Evolutionary conservation across 352 stramenopile species (phyloP).

Genomic region (Phytopythium helicoides): DNA sequence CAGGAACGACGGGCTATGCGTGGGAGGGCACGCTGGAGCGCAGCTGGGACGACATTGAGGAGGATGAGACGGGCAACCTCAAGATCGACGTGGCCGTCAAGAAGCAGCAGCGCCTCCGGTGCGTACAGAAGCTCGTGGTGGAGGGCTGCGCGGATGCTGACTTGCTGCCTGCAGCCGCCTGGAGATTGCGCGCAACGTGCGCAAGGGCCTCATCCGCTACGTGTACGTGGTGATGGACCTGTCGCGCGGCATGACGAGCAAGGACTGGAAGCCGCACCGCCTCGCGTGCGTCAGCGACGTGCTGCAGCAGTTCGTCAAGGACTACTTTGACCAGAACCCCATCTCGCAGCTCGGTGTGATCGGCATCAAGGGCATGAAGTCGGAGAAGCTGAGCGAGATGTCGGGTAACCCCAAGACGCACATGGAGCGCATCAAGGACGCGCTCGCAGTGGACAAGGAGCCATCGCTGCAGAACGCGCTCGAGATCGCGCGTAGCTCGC

Average conservation of each 20-base stretch:
- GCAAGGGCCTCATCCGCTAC: constrained; percentile 85
- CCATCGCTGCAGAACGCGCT: constrained; percentile 91
- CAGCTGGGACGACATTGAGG: constrained; percentile 85
- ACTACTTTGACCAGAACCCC: constrained; percentile 95
- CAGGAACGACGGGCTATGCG: constrained; percentile 55
- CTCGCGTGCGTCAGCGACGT: constrained; percentile 61
- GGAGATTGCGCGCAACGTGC: constrained; percentile 83
- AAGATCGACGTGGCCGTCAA: constrained; percentile 63
- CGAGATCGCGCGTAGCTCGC: constrained; percentile 84
- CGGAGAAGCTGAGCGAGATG: constrained; percentile 90
- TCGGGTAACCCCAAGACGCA: constrained; percentile 88
- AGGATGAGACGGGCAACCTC: constrained; percentile 80
- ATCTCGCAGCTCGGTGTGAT: constrained; percentile 92
- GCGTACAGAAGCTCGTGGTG: not conserved
- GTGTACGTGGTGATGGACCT: constrained; percentile 85
- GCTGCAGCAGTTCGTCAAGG: constrained; percentile 83
- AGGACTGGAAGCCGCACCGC: constrained; percentile 87
- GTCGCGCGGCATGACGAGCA: constrained; percentile 81
- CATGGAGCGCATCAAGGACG: constrained; percentile 72
- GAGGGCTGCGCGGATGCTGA: not conserved
- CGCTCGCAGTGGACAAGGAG: constrained; percentile 75
- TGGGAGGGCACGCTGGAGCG: constrained; percentile 85
- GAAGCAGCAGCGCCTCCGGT: constrained; percentile 78
- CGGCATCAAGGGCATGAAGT: constrained; percentile 87
- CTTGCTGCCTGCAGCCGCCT: constrained; percentile 32